These are phyloP conservation scores for Lipomyces anomalus DNA, from an alignment of 805 yeast species.

Conservation along the genomic window DNA sequence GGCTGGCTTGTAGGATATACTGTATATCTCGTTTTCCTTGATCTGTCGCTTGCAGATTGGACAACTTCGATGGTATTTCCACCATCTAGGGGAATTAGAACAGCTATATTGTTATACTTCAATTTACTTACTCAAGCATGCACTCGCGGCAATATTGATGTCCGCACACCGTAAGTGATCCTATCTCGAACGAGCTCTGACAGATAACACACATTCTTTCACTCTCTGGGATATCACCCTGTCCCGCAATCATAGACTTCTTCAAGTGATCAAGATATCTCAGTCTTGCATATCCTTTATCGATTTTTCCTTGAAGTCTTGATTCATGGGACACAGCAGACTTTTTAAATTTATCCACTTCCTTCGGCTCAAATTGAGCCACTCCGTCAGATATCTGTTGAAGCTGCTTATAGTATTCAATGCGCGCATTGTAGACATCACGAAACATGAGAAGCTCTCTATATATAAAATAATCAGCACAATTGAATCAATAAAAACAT, in stretches of 20 bases:
- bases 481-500: too few relatives aligned
- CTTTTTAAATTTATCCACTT: slow-evolving; percentile 24
- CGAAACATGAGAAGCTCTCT: slow-evolving; percentile 51
- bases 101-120: background rate
- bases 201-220: slow-evolving; percentile 71
- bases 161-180: slow-evolving; percentile 84
- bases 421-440: slow-evolving; percentile 67
- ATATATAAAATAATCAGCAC: too few relatives aligned
- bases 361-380: slow-evolving; percentile 39
- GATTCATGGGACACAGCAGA: slow-evolving; percentile 24
- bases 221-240: slow-evolving; percentile 33
- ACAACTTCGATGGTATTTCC: slow-evolving; percentile 51
- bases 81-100: slow-evolving; percentile 45
- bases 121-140: slow-evolving; percentile 41
- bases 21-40: slow-evolving; percentile 50
- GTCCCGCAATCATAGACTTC: slow-evolving; percentile 21
- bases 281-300: slow-evolving; percentile 37
- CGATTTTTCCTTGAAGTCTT: slow-evolving; percentile 17
- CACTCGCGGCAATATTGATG: slow-evolving; percentile 86
- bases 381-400: slow-evolving; percentile 86
- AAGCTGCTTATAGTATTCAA: slow-evolving; percentile 75
- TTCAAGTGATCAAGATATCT: slow-evolving; percentile 46
- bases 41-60: slow-evolving; percentile 73
- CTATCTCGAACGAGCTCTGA: slow-evolving; percentile 59
- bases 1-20: slow-evolving; percentile 53